Base-by-base conservation (phyloP, 148 eudicot genomes). In the Chenopodium suecicum region DNA sequence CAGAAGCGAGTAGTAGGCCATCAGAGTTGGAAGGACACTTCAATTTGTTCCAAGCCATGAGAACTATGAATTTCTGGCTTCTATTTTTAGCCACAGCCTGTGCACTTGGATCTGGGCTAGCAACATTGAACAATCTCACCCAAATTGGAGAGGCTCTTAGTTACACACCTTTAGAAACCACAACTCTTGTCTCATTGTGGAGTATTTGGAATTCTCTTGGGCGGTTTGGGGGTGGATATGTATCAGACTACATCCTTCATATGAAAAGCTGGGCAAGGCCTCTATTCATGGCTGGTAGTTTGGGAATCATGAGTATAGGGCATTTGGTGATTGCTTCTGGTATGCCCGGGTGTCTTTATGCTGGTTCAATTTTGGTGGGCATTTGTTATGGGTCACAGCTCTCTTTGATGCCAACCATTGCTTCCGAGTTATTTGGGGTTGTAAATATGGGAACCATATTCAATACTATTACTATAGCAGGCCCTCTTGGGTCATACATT, bases 121-220 rank as follows among this genome's bases (percentile, higher is more conserved):
- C 98, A 63, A 89, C 91, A 4, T 63, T 94, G 66, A 94, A 94
- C 81, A 94, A 94, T 83, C 83, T 94, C 9, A 87, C 91, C 71
- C 98, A 94, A 54, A 87, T 94, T 41, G 98, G 98, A 22, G 91
- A 76, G 77, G 88, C 98, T 72, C 91, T 92, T 4, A 91, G 92
- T 8, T 92, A 91, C 85, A 78, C 90, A 0, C 63, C 73, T 58
- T 14, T 86, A 12, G 92, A 88, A 84, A 92, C 89, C 0, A 88
- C 87, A 19, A 92, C 91, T 77, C 86, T 94, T 60, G 94, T 94
- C 79, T 92, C 98, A 4, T 78, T 94, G 9, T 91, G 94, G 95
- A 90, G 98, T 82, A 94, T 94, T 9, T 91, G 92, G 92, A 94
- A 92, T 79, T 94, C 89, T 50, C 86, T 90, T 23, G 95, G 98